Conservation (phyloP, 345 rosid genomes). For the Sonneratia caseolaris region DNA sequence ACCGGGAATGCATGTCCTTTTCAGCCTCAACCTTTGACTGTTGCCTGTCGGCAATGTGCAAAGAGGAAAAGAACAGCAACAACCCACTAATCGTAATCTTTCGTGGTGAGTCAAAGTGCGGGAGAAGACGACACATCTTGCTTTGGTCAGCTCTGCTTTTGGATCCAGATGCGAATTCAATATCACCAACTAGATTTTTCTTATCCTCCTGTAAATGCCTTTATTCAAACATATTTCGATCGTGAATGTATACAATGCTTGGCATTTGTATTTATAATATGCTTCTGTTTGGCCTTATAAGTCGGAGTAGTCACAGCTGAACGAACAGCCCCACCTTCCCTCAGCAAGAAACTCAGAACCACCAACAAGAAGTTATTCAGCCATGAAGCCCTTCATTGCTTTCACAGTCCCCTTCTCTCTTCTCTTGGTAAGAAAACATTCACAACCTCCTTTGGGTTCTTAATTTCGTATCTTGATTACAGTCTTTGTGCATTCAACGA, state of each 20-base stretch:
- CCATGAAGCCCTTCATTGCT: slow-evolving; percentile 20
- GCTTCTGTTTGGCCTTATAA: neutral
- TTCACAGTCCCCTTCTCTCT: slow-evolving; percentile 19
- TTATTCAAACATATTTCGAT: neutral
- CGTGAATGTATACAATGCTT: neutral
- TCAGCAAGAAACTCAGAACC: neutral
- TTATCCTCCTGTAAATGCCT: neutral
- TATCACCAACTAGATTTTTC: no score
- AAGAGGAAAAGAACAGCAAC: no score
- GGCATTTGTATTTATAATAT: neutral
- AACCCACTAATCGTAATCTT: no score
- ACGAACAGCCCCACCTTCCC: neutral
- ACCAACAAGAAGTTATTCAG: neutral
- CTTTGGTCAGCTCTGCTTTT: no score
- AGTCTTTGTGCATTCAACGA: neutral
- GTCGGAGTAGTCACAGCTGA: neutral
- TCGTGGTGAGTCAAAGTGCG: no score
- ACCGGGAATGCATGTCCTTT: neutral
- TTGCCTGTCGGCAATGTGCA: neutral
- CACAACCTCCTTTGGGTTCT: neutral
- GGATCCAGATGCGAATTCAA: no score
- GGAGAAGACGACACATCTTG: neutral
- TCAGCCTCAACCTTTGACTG: neutral
- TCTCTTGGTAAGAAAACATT: slow-evolving; percentile 20
- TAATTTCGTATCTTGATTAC: neutral